Evolutionary conservation across 2,329 filamentous ascomycete species (phyloP), one percentile per base, ranked within the genome.

Genomic region (Capronia coronata): DNA sequence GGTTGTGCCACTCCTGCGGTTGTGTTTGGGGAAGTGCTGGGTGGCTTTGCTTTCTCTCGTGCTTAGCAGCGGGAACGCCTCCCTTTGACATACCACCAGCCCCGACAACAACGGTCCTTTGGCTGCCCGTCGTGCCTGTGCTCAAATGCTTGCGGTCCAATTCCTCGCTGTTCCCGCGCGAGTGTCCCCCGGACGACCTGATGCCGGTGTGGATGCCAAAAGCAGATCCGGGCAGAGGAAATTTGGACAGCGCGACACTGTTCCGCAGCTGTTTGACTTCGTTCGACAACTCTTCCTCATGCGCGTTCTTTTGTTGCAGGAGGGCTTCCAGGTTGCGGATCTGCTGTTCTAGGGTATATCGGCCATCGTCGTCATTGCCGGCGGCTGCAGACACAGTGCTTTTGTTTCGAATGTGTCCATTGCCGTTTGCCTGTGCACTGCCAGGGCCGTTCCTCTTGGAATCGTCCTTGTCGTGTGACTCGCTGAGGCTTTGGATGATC

Each of bases 401-500:
- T 9, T 38, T 14, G 35, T 21, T 38, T 13, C 8, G 35, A 21
- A 7, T 16, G 16, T 38, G 35, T 3, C 35, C 47, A 21, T 54
- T 50, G 16, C 52, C 48, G 23, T 48, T 32, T n/a, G n/a, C n/a
- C n/a, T n/a, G n/a, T n/a, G 51, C 49, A 25, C 55, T 59, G 49
- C 58, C 8, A 40, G 46, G 27, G 41, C 48, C 14, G 45, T 55
- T 56, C 13, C 49, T 65, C 65, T 52, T 66, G 48, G 34, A 62
- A 52, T 18, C 34, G 19, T 37, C 61, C 49, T 19, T 63, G 55
- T 48, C 60, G 71, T 9, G 83, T 79, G 59, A 87, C 87, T 54
- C 88, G 79, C 89, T 95, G 30, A 98, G 75, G 14, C 88, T 95
- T 69, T 97, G 91, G 53, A 98, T 97, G 64, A 98, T 97, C 37